Evolutionary conservation across 2,329 filamentous ascomycete genomes (phyloP), one percentile per base, ranked within the genome.

Genomic region (Talaromyces sp.): DNA sequence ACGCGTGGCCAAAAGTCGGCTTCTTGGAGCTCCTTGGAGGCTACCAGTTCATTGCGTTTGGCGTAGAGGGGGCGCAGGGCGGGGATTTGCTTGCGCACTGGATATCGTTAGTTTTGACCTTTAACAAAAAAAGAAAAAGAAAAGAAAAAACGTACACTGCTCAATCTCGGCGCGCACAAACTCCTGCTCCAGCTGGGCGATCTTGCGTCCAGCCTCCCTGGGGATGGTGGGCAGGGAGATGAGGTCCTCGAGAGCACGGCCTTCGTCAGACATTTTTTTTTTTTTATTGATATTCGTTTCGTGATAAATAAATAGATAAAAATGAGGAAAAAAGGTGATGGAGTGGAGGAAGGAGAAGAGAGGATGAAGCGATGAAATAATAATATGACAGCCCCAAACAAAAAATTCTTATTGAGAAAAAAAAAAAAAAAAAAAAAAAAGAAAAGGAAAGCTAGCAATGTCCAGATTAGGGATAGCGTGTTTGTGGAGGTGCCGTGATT

Each of bases 1-100:
- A 97, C 93, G 62, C 96, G 85, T n/a, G 91, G 83, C 95, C 95
- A 98, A 86, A 98, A 99, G 80, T 91, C 87, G 68, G 87, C 85
- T 10, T 68, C 64, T 62, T 74, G 65, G 16, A 78, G 68, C 14
- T 72, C 67, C 72, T 97, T 93, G 72, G 88, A 82, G 65, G 84
- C 77, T 66, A 95, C 81, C 66, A 92, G 78, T 68, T 85, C 83
- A 67, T 85, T 82, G 73, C 94, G 91, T 79, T 90, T 90, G 69
- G 85, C 82, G 81, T 92, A 96, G 64, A 96, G 84, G 52, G 89
- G 83, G 64, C 82, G 81, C 70, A 86, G 85, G 68, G 92, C 82
- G 66, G 83, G 79, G 68, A 89, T 84, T 75, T 93, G 88, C 71
- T 89, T 83, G 71, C 90, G 88, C 71, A 92, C 90, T 93, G 44